Conservation (phyloP, 148 eudicot species). For the Linanthus parryae region DNA sequence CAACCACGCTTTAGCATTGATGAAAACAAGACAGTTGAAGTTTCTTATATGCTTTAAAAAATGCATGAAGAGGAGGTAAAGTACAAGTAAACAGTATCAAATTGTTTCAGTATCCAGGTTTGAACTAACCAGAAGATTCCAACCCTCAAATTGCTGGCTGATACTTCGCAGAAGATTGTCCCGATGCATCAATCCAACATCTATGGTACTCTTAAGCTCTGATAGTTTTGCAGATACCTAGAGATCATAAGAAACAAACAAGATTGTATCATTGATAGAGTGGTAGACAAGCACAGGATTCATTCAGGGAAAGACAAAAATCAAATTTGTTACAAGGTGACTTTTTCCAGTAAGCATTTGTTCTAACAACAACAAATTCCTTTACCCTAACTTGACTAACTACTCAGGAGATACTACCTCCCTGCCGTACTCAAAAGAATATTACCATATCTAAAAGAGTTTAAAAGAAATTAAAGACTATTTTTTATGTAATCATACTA, state of each 20-base stretch:
- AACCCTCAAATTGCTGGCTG: slow-evolving; percentile 52
- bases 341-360: not conserved
- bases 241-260: slow-evolving; percentile 5
- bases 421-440: too few species aligned
- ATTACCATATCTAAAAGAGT: too few species aligned
- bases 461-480: too few species aligned
- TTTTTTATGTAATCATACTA: too few species aligned
- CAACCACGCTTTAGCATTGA: too few species aligned
- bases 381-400: too few species aligned
- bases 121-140: slow-evolving; percentile 46
- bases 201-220: slow-evolving; percentile 65
- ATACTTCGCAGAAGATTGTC: slow-evolving; percentile 42
- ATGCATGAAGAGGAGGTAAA: not conserved
- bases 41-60: not conserved
- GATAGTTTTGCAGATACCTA: slow-evolving; percentile 65
- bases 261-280: slow-evolving; percentile 2
- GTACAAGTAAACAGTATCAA: not conserved
- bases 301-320: not conserved
- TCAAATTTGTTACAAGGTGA: not conserved
- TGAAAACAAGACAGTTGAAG: not conserved
- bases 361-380: not conserved
- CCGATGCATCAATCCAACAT: slow-evolving; percentile 52
- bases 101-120: not conserved
- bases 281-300: too few species aligned
- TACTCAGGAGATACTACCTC: too few species aligned